Percentiles rank a stretch among this genome's conserved stretches.
phyloP scores from a whole-genome alignment of 208 protist species.

The Lotmaria passim region DNA sequence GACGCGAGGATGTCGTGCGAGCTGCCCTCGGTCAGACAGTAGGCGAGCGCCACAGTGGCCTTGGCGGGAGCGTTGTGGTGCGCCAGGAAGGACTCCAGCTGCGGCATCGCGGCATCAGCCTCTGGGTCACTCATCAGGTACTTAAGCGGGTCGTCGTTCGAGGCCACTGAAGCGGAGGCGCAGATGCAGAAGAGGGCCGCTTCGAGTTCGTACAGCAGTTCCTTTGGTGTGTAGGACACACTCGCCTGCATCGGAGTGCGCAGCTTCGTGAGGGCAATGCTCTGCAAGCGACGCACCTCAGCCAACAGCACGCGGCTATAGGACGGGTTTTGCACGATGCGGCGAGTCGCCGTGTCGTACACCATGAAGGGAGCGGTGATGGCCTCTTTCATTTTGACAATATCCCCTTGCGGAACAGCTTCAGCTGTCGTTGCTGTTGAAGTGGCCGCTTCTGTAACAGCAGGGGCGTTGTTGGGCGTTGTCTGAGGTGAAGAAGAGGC shows the following conservation, averaged over 20 bases:
- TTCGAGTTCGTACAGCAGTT: constrained; percentile 57
- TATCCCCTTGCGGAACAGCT: constrained; percentile 2
- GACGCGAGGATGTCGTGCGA: constrained; percentile 34
- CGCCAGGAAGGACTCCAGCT: constrained; percentile 52
- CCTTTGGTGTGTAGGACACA: constrained; percentile 45
- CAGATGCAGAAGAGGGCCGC: constrained; percentile 49
- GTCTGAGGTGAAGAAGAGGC: too few species aligned
- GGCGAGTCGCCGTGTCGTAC: constrained; percentile 45
- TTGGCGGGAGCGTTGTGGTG: constrained; percentile 48
- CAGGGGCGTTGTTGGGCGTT: too few species aligned
- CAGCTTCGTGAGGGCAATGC: constrained; percentile 47
- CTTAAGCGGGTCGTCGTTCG: constrained; percentile 21
- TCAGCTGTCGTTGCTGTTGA: background rate
- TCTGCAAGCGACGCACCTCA: constrained; percentile 54
- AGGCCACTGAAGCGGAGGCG: constrained; percentile 47
- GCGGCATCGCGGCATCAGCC: constrained; percentile 36
- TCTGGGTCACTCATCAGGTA: constrained; percentile 39
- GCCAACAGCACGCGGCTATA: constrained; percentile 44
- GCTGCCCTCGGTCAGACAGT: constrained; percentile 58
- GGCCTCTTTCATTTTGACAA: constrained; percentile 40
- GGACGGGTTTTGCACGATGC: constrained; percentile 51
- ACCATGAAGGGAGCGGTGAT: constrained; percentile 66
- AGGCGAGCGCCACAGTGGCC: constrained; percentile 41
- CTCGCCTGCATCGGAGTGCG: constrained; percentile 32
- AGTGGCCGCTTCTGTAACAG: too few species aligned